Evolutionary conservation across 192 early-diverging fungal genomes (phyloP), one percentile per base, ranked within the genome.

Genomic region (Umbelopsis sp.): DNA sequence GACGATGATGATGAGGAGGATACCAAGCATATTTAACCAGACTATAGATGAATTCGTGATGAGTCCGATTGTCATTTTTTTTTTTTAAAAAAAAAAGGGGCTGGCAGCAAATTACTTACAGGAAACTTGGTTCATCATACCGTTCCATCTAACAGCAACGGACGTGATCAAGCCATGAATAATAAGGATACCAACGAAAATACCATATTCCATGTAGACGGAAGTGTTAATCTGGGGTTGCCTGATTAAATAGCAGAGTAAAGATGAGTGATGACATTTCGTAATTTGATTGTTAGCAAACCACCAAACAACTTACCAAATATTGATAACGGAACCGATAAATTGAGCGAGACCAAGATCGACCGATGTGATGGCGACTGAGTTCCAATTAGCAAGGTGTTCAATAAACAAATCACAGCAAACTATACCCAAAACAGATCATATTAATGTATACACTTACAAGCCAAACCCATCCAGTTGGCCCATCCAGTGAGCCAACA

Each of bases 401-500:
- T 49, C 38, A 41, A 41, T 41, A 4, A 9, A 21, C 44, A 26
- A 72, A 22, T 45, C 29, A 22, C 9, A 54, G 47, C 50, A 51
- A 50, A 16, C 11, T 41, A 21, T 65, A 56, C n/a, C n/a, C n/a
- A n/a, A 47, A 38, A 38, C 3, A 38, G 12, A 41, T 41, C 12
- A 36, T 54, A 25, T 69, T 54, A 32, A 31, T 29, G 0, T 65
- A 9, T 14, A 9, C 26, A 68, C 69, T 47, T 71, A 73, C 78
- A 76, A 67, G 74, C 73, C 74, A 86, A 70, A 44, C 83, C 83
- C 66, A 85, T 59, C 83, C 83, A 85, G 70, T 85, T 85, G 26
- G 68, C 80, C 66, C 82, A 86, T 45, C 85, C 85, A 45, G 82
- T 83, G 43, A 86, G 54, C 85, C 85, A 86, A 16, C 79, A 82